These are phyloP conservation scores for Colletotrichum truncatum DNA, from an alignment of 2,329 filamentous ascomycete genomes.

Conservation along the genomic window DNA sequence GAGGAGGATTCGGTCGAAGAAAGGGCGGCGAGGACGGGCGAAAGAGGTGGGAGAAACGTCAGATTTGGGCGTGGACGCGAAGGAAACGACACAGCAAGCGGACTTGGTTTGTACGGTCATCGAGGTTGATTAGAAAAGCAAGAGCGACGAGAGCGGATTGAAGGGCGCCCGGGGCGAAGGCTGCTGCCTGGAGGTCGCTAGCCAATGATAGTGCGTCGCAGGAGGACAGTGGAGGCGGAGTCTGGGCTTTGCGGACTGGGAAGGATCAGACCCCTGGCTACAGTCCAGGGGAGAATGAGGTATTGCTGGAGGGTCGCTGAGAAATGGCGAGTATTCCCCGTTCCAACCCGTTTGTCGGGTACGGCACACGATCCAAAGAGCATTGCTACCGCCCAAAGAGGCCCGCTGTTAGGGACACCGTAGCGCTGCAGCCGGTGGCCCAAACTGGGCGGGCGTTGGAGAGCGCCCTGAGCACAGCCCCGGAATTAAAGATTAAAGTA, in stretches of 20 bases:
- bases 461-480: conserved; percentile 17
- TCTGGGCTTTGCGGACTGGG: conserved; percentile 23
- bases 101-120: background rate
- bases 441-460: conserved; percentile 16
- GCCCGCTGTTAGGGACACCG: conserved; percentile 18
- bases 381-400: background rate
- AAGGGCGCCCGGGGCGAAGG: conserved; percentile 35
- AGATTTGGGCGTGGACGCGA: conserved; percentile 5
- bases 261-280: conserved; percentile 24
- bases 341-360: background rate
- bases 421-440: conserved; percentile 1
- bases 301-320: background rate
- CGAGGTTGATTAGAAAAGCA: conserved; percentile 33
- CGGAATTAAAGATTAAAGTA: conserved; percentile 8
- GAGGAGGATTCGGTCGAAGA: conserved; percentile 31
- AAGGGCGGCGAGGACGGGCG: conserved; percentile 7
- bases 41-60: conserved; percentile 9
- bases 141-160: conserved; percentile 13
- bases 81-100: background rate
- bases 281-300: background rate
- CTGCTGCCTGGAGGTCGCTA: conserved; percentile 43
- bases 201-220: conserved; percentile 33
- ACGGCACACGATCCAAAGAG: background rate
- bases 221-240: conserved; percentile 38
- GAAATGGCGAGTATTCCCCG: background rate